Percentiles rank a stretch among this genome's conserved stretches.
These are phyloP conservation scores for Prosopis cineraria DNA, from an alignment of 306 rosid genomes.

Conservation along the genomic window DNA sequence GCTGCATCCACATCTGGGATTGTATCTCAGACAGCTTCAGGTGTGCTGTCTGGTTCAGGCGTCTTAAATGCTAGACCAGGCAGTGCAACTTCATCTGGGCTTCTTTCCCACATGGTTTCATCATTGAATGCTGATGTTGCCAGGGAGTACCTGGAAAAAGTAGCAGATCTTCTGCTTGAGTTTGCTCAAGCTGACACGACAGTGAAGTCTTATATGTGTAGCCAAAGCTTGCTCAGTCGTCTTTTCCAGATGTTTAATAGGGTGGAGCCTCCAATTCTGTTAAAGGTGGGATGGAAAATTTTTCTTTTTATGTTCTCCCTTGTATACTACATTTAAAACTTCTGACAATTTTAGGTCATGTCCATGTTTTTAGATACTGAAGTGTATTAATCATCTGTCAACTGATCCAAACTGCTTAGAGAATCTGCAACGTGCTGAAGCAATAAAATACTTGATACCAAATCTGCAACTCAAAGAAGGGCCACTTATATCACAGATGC, in stretches of 20 bases:
- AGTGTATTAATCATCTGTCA: conserved; percentile 88
- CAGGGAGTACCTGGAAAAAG: conserved; percentile 92
- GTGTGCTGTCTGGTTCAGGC: conserved; percentile 99
- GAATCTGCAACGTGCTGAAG: conserved; percentile 98
- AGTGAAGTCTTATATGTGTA: conserved; percentile 90
- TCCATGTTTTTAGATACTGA: conserved; percentile 66
- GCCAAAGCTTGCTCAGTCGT: conserved; percentile 98
- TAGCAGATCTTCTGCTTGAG: conserved; percentile 97
- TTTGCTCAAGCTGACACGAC: conserved; percentile 97
- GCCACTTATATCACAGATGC: conserved; percentile 87
- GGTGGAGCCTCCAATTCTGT: conserved; percentile 94
- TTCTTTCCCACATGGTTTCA: conserved; percentile 94
- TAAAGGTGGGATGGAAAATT: conserved; percentile 61
- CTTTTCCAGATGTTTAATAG: conserved; percentile 99
- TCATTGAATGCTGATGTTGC: conserved; percentile 95
- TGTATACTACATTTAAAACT: background rate
- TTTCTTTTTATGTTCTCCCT: conserved; percentile 15
- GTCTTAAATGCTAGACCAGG: conserved; percentile 98
- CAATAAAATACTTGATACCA: conserved; percentile 95
- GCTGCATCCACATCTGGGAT: conserved; percentile 87
- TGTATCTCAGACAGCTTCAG: conserved; percentile 95
- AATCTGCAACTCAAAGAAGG: conserved; percentile 99
- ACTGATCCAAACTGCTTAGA: conserved; percentile 99
- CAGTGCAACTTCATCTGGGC: conserved; percentile 96
- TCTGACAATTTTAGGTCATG: conserved; percentile 34